These are phyloP conservation scores for Kwoniella pini DNA, from an alignment of 768 basidiomycete species.

Conservation along the genomic window DNA sequence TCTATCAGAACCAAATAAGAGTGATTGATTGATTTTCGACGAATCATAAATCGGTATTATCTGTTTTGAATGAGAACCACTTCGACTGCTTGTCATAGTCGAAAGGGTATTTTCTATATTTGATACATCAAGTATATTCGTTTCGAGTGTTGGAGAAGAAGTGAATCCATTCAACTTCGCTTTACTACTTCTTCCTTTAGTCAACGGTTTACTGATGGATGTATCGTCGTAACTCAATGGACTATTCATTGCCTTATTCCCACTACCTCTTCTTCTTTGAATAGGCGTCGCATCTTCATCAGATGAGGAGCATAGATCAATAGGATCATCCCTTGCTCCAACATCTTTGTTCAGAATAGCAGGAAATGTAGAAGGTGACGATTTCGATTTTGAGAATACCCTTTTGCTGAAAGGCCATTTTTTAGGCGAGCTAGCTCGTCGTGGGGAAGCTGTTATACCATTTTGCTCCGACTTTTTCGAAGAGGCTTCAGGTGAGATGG, in stretches of 20 bases:
- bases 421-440: constrained; percentile 3
- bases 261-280: background rate
- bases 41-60: background rate
- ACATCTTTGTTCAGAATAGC: background rate
- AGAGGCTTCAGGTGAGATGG: background rate
- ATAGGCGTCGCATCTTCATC: constrained; percentile 11
- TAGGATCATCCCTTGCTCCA: constrained; percentile 11
- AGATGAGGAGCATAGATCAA: constrained; percentile 17
- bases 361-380: constrained; percentile 17
- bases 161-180: background rate
- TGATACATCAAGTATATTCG: no score
- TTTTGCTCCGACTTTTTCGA: background rate
- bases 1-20: background rate
- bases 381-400: constrained; percentile 16
- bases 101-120: background rate
- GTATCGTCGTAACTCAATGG: no score
- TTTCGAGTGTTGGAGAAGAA: background rate
- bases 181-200: no score
- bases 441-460: background rate
- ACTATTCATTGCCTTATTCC: background rate
- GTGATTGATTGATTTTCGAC: background rate
- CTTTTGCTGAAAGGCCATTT: constrained; percentile 9
- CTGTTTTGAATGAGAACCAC: no score
- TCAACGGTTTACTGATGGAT: no score
- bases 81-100: background rate